Evolutionary conservation across 805 yeast genomes (phyloP), one percentile per base, ranked within the genome.

Genomic region (Torulaspora microellipsoides): DNA sequence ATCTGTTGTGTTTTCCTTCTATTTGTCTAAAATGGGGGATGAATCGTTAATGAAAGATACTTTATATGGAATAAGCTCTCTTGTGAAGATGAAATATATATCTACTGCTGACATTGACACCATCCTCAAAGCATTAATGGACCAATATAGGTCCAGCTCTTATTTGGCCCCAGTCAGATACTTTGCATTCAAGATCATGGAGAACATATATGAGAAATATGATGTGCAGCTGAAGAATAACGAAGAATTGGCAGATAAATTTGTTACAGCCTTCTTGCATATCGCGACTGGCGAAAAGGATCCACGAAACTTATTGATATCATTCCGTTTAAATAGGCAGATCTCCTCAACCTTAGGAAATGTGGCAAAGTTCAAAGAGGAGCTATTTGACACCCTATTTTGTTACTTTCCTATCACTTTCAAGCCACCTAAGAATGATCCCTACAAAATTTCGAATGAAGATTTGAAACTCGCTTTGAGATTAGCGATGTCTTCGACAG

Each of bases 391-490:
- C 60, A 78, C 85, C 29, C 72, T 87, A 32, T 95, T 91, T 60
- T 93, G 99, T 64, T 93, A 93, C 67, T 93, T 91, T 68, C 99
- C 99, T 10, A 90, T 93, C 34, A 85, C 96, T 1, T 93, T 95
- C 67, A 81, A 81, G 45, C 96, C 98, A 1, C 96, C 98, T 3
- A 77, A 80, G 37, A 70, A 74, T 52, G 86, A 86, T 61, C 96
- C 91, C 55, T 88, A 89, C 60, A 79, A 81, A 49, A 85, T 88
- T 51, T 79, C 95, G 0, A 78, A 88, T 1, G 76, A 73, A 1
- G 85, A 88, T 42, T 70, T 95, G 52, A 87, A 86, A 58, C 34
- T 55, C 9, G 72, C 77, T 6, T 68, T 93, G 42, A 72, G 90
- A 52, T 53, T 56, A 1, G 82, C 90, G 3, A 71, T 88, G 34